phyloP scores from a whole-genome alignment of 148 eudicot species.

The Camellia sinensis region DNA sequence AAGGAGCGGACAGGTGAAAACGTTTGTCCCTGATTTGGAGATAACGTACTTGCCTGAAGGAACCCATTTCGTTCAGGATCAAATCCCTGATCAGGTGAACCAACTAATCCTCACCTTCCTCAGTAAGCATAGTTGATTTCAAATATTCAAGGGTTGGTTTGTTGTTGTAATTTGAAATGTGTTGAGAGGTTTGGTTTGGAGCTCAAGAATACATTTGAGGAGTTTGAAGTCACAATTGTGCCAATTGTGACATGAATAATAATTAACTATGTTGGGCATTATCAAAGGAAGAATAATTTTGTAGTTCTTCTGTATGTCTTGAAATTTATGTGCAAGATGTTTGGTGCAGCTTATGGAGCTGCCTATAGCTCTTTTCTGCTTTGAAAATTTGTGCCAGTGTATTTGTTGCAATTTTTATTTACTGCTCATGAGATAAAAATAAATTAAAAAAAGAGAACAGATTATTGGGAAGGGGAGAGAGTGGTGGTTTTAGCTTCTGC shows the following conservation, averaged over 20 bases:
- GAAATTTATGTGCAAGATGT: not conserved
- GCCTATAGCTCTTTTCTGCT: no score
- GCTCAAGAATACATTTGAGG: no score
- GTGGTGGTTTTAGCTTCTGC: no score
- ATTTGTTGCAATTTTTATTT: no score
- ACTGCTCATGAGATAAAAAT: no score
- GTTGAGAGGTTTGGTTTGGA: no score
- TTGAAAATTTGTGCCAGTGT: no score
- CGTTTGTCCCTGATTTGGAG: constrained; percentile 28
- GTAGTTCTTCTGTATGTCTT: not conserved
- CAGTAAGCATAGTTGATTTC: constrained; percentile 18
- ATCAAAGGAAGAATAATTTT: not conserved
- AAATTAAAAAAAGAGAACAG: no score
- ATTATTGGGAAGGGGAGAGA: no score
- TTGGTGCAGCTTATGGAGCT: no score
- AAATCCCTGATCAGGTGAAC: constrained; percentile 33
- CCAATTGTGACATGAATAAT: not conserved
- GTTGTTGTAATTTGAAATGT: no score
- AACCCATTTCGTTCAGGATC: constrained; percentile 38
- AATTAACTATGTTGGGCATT: not conserved
- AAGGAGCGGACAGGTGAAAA: constrained; percentile 22
- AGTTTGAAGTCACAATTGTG: not conserved
- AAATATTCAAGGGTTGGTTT: not conserved
- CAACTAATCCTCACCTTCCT: constrained; percentile 32
- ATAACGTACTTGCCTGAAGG: constrained; percentile 32